phyloP scores from a whole-genome alignment of 768 basidiomycete genomes.

The Tricholoma sp. region DNA sequence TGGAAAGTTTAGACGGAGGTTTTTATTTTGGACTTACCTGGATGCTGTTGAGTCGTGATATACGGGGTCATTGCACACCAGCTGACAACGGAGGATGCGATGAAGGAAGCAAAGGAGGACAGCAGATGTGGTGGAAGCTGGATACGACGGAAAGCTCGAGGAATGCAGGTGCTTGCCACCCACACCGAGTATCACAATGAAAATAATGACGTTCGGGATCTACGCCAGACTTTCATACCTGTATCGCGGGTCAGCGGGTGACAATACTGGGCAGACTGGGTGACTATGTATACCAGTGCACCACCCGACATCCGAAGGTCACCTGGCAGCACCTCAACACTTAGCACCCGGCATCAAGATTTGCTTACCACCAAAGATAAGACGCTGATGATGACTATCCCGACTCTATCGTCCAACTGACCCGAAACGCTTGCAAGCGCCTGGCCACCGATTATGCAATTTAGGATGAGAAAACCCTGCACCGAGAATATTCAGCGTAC shows the following conservation, averaged over 20 bases:
- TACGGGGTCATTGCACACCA: slow-evolving; percentile 42
- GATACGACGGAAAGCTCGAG: slow-evolving; percentile 13
- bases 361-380: slow-evolving; percentile 32
- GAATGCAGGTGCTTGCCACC: slow-evolving; percentile 51
- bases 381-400: slow-evolving; percentile 37
- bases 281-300: slow-evolving; percentile 50
- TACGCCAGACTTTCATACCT: slow-evolving; percentile 58
- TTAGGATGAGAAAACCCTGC: slow-evolving; percentile 62
- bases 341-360: background rate
- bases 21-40: slow-evolving; percentile 15
- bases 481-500: slow-evolving; percentile 54
- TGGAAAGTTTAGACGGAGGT: background rate
- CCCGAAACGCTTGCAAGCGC: slow-evolving; percentile 50
- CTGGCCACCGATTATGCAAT: slow-evolving; percentile 67
- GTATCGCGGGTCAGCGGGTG: background rate
- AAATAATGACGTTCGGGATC: slow-evolving; percentile 61
- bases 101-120: slow-evolving; percentile 32
- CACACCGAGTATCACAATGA: slow-evolving; percentile 58
- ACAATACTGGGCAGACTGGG: background rate
- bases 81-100: slow-evolving; percentile 32
- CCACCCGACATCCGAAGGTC: slow-evolving; percentile 56
- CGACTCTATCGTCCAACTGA: slow-evolving; percentile 31
- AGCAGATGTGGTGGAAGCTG: slow-evolving; percentile 23
- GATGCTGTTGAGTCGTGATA: slow-evolving; percentile 32
- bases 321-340: slow-evolving; percentile 29